A percentile compares a stretch with the other conserved stretches of the same genome.
Evolutionary conservation across 176 grass and related monocot species (phyloP).

Genomic region (Themeda triandra): DNA sequence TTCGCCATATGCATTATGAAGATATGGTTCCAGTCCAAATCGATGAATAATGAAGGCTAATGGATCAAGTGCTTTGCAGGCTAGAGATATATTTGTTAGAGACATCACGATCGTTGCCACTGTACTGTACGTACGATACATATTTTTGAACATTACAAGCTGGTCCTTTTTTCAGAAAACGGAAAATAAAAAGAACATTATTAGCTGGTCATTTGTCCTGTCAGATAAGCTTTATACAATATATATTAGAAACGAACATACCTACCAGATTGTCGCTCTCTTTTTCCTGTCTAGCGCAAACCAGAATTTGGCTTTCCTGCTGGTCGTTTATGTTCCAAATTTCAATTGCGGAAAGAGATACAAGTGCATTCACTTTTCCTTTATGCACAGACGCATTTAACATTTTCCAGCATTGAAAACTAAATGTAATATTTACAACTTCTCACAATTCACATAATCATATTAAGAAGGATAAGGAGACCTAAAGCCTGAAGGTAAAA

Average conservation of each 20-base stretch:
- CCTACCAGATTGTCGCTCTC: neutral
- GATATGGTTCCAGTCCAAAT: neutral
- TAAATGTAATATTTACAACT: neutral
- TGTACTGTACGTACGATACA: neutral
- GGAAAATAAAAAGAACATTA: neutral
- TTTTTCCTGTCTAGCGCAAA: neutral
- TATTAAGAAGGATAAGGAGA: neutral
- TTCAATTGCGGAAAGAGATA: neutral
- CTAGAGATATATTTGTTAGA: neutral
- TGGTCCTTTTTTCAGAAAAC: neutral
- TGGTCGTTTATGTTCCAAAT: neutral
- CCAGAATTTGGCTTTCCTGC: conserved; percentile 1
- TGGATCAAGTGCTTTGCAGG: neutral
- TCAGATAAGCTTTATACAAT: neutral
- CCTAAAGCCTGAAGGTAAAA: neutral
- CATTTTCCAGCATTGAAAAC: neutral
- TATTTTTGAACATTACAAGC: neutral
- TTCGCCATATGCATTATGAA: neutral
- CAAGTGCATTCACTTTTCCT: neutral
- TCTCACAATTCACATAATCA: neutral
- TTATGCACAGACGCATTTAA: neutral
- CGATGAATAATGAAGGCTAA: neutral
- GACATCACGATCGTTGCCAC: neutral
- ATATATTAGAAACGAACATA: neutral
- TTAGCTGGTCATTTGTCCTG: neutral